Conservation (phyloP, 106 monocot genomes). For the Allium fistulosum region DNA sequence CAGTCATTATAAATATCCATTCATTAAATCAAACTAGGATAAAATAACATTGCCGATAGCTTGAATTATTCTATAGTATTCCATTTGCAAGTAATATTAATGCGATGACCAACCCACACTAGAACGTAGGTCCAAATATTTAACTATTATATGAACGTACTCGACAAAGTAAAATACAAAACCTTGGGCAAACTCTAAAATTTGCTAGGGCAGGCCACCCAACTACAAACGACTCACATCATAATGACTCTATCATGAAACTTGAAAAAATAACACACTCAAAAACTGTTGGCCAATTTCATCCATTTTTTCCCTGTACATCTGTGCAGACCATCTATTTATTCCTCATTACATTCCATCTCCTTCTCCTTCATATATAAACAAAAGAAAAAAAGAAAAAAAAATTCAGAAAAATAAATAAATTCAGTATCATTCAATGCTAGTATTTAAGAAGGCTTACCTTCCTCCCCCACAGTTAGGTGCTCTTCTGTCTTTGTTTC, state of each 20-base stretch:
- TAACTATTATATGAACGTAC: too few species aligned
- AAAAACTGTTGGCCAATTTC: slow-evolving; percentile 6
- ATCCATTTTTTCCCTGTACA: background rate
- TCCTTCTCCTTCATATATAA: background rate
- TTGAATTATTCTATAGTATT: too few species aligned
- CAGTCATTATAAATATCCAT: too few species aligned
- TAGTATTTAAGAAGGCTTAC: background rate
- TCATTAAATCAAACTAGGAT: too few species aligned
- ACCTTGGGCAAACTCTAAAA: too few species aligned
- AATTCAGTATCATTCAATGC: slow-evolving; percentile 6
- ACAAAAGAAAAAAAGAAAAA: too few species aligned
- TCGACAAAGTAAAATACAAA: too few species aligned
- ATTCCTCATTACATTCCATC: background rate
- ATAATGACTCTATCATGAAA: background rate
- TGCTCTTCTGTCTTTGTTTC: background rate
- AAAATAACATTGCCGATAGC: too few species aligned
- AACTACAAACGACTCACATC: background rate
- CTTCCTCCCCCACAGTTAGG: background rate
- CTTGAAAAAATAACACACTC: background rate
- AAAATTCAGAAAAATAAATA: background rate
- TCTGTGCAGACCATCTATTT: background rate
- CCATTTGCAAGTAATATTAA: too few species aligned
- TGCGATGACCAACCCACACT: too few species aligned
- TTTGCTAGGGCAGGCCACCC: slow-evolving; percentile 3
- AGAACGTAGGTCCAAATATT: too few species aligned